These are phyloP conservation scores for Schwanniomyces vanrijiae DNA, from an alignment of 805 yeast genomes.

Conservation along the genomic window DNA sequence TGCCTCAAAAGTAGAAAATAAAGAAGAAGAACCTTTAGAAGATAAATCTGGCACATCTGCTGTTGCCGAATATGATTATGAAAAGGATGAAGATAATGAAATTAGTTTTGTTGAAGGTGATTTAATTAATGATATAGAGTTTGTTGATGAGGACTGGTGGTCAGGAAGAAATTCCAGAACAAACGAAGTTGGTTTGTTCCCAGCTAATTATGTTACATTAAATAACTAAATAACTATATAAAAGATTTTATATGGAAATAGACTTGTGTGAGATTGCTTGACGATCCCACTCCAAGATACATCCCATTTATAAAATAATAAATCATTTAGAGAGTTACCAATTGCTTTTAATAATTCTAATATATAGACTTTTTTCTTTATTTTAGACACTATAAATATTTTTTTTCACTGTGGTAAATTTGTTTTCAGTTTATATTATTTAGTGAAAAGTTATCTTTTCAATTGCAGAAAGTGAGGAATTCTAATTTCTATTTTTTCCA, in stretches of 20 bases:
- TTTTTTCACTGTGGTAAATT: constrained; percentile 36
- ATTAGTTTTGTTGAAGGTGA: constrained; percentile 84
- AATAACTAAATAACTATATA: constrained; percentile 8
- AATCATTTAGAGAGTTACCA: constrained; percentile 37
- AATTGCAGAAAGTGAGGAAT: constrained; percentile 32
- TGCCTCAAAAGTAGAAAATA: constrained; percentile 10
- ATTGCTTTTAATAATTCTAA: constrained; percentile 31
- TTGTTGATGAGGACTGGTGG: constrained; percentile 98
- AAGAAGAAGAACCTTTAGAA: constrained; percentile 12
- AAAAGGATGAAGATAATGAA: constrained; percentile 91
- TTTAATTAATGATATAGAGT: constrained; percentile 74
- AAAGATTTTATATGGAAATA: background rate
- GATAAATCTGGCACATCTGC: constrained; percentile 41
- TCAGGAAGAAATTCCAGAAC: constrained; percentile 65
- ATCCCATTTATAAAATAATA: constrained; percentile 37
- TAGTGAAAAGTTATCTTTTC: constrained; percentile 36
- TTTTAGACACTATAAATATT: constrained; percentile 26
- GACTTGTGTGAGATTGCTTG: constrained; percentile 19
- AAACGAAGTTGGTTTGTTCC: constrained; percentile 85
- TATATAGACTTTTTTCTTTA: constrained; percentile 34
- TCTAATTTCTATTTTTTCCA: constrained; percentile 35
- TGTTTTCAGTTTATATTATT: constrained; percentile 36
- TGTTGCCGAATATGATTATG: constrained; percentile 74
- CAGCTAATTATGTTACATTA: constrained; percentile 75
- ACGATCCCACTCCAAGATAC: constrained; percentile 41